Conservation (phyloP, 2,329 filamentous ascomycete genomes). For the Ophiocordyceps robertsii region DNA sequence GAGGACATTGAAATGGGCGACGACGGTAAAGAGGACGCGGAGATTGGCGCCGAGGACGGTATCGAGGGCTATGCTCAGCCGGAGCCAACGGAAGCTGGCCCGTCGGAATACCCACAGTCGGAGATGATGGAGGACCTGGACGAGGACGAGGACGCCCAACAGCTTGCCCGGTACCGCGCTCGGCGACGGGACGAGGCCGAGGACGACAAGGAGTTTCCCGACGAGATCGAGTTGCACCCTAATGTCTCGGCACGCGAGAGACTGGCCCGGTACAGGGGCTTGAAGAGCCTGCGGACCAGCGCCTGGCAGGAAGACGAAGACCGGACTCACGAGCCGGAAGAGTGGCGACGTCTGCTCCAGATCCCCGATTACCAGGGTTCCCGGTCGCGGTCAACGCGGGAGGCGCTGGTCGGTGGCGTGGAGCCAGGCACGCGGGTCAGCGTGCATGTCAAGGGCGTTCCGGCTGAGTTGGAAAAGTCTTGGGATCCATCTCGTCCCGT, state of each 20-base stretch:
- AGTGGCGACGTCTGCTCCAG: slow-evolving; percentile 76
- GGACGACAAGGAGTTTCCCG: slow-evolving; percentile 90
- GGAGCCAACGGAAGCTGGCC: slow-evolving; percentile 61
- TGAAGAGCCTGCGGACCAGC: slow-evolving; percentile 84
- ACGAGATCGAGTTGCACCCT: slow-evolving; percentile 90
- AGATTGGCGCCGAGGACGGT: slow-evolving; percentile 68
- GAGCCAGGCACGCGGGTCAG: slow-evolving; percentile 71
- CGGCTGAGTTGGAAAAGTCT: slow-evolving; percentile 26
- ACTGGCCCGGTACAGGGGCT: slow-evolving; percentile 71
- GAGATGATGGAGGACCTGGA: slow-evolving; percentile 82
- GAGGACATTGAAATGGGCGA: slow-evolving; percentile 53
- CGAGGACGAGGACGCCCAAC: slow-evolving; percentile 64
- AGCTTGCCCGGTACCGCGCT: slow-evolving; percentile 69
- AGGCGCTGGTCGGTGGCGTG: slow-evolving; percentile 81
- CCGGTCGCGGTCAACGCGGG: slow-evolving; percentile 60
- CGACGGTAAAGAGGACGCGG: slow-evolving; percentile 40
- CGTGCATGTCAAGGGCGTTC: slow-evolving; percentile 52
- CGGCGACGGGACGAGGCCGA: slow-evolving; percentile 68
- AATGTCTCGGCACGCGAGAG: slow-evolving; percentile 77
- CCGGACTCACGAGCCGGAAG: slow-evolving; percentile 70
- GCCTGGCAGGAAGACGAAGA: slow-evolving; percentile 86
- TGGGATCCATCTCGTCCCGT: slow-evolving; percentile 44
- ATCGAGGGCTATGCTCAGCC: slow-evolving; percentile 54
- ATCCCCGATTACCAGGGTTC: slow-evolving; percentile 83
- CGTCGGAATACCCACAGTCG: slow-evolving; percentile 85